phyloP scores from a whole-genome alignment of 495 filamentous ascomycete genomes.

The Jackrogersella multiformis region DNA sequence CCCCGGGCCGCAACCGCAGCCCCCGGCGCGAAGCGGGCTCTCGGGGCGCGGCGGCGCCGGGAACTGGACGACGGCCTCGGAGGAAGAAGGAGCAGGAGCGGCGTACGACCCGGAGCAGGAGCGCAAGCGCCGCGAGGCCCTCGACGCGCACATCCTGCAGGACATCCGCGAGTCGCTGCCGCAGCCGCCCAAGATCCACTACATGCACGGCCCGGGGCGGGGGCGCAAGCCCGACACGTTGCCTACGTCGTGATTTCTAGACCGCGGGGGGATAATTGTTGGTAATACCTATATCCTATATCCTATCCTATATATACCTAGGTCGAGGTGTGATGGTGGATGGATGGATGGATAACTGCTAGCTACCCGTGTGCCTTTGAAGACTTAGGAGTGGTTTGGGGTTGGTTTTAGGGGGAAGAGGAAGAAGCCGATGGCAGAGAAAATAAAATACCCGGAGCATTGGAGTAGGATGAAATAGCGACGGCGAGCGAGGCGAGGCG shows the following conservation, averaged over 20 bases:
- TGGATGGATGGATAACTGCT: not conserved
- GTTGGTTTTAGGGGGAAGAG: not conserved
- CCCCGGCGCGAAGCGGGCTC: slow-evolving; percentile 11
- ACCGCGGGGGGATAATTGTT: not conserved
- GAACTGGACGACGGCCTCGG: slow-evolving; percentile 57
- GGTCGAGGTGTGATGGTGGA: too few species aligned
- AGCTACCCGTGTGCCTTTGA: not conserved
- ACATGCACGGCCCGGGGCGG: slow-evolving; percentile 41
- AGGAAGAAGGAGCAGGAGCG: slow-evolving; percentile 49
- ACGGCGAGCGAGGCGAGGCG: too few species aligned
- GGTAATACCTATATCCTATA: too few species aligned
- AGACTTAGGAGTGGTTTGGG: not conserved
- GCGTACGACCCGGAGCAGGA: slow-evolving; percentile 43
- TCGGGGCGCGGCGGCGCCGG: slow-evolving; percentile 68
- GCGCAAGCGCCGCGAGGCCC: slow-evolving; percentile 37
- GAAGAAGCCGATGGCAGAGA: not conserved
- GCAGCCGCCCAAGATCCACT: slow-evolving; percentile 43
- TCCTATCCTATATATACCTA: too few species aligned
- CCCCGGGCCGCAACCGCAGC: not conserved
- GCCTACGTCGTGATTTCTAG: not conserved
- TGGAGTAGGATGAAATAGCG: not conserved
- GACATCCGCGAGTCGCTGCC: slow-evolving; percentile 43
- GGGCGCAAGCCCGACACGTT: slow-evolving; percentile 32
- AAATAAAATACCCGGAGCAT: not conserved
- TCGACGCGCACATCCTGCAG: slow-evolving; percentile 40